Percentiles rank a stretch among this genome's conserved stretches.
Conservation (phyloP, 2,329 filamentous ascomycete genomes). For the Fusarium cicatricum region DNA sequence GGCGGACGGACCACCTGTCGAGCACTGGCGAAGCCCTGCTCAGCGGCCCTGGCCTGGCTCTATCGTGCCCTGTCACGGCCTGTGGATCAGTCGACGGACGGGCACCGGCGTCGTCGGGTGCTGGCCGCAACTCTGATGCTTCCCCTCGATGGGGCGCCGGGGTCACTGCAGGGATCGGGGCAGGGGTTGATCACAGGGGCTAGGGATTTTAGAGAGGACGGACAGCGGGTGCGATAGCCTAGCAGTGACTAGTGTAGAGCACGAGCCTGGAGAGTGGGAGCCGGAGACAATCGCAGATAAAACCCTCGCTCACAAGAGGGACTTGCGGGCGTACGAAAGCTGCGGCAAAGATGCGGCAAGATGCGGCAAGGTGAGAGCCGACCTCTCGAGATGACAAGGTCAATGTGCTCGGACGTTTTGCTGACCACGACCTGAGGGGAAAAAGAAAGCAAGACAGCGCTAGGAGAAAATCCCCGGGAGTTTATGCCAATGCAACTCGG, state of each 20-base stretch:
- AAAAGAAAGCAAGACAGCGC: constrained; percentile 13
- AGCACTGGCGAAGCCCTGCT: constrained; percentile 15
- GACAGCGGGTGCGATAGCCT: constrained; percentile 33
- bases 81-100: constrained; percentile 32
- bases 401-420: constrained; percentile 1
- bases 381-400: constrained; percentile 1
- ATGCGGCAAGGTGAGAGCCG: constrained; percentile 7
- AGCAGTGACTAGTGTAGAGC: constrained; percentile 25
- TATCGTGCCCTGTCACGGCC: constrained; percentile 29
- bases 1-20: constrained; percentile 28
- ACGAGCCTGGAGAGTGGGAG: constrained; percentile 1
- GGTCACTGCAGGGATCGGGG: constrained; percentile 30
- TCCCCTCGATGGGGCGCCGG: too few species aligned
- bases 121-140: constrained; percentile 19
- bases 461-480: constrained; percentile 29
- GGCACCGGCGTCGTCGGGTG: constrained; percentile 25
- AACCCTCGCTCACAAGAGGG: constrained; percentile 7
- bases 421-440: not conserved
- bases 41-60: constrained; percentile 8
- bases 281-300: constrained; percentile 11
- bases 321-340: not conserved
- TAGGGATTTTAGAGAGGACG: constrained; percentile 27
- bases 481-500: constrained; percentile 23
- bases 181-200: constrained; percentile 17
- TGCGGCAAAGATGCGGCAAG: not conserved